These are phyloP conservation scores for Piper betle DNA, from an alignment of 164 flowering plant species.

Conservation along the genomic window DNA sequence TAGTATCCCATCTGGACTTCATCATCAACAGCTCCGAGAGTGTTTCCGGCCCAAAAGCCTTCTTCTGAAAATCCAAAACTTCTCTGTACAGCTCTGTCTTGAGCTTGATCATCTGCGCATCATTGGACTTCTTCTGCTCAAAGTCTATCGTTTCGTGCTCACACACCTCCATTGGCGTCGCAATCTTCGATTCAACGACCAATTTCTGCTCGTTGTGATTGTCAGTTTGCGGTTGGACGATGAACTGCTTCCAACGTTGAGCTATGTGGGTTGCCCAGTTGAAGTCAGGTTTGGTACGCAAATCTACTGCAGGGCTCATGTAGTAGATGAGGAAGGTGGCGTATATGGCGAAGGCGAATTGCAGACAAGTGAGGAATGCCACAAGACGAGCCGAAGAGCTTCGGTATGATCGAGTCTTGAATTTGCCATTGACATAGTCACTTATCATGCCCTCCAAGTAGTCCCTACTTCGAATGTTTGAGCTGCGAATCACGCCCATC, in stretches of 20 bases:
- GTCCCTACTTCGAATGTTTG: conserved; percentile 45
- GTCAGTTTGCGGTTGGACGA: conserved; percentile 40
- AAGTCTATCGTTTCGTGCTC: conserved; percentile 85
- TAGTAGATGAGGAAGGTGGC: conserved; percentile 79
- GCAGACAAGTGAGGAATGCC: conserved; percentile 64
- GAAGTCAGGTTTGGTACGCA: conserved; percentile 60
- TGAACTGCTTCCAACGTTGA: conserved; percentile 57
- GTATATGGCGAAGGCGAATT: conserved; percentile 78
- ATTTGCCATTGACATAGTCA: conserved; percentile 59
- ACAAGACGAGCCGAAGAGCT: conserved; percentile 45
- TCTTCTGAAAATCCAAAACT: conserved; percentile 56
- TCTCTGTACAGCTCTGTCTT: conserved; percentile 74
- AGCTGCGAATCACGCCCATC: conserved; percentile 38
- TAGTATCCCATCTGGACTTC: conserved; percentile 69
- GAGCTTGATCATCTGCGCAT: conserved; percentile 71
- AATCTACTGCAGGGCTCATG: conserved; percentile 77
- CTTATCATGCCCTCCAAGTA: conserved; percentile 65
- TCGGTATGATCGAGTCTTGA: conserved; percentile 25
- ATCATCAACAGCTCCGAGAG: conserved; percentile 60
- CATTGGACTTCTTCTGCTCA: conserved; percentile 77
- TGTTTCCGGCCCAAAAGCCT: conserved; percentile 55
- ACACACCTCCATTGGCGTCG: conserved; percentile 44
- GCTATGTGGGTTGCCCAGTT: conserved; percentile 75
- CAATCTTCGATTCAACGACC: conserved; percentile 24
- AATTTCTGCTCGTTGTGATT: conserved; percentile 30